Percentiles rank a stretch among this genome's conserved stretches.
Evolutionary conservation across 257 asterid genomes (phyloP).

Genomic region (Scutellaria baicalensis): DNA sequence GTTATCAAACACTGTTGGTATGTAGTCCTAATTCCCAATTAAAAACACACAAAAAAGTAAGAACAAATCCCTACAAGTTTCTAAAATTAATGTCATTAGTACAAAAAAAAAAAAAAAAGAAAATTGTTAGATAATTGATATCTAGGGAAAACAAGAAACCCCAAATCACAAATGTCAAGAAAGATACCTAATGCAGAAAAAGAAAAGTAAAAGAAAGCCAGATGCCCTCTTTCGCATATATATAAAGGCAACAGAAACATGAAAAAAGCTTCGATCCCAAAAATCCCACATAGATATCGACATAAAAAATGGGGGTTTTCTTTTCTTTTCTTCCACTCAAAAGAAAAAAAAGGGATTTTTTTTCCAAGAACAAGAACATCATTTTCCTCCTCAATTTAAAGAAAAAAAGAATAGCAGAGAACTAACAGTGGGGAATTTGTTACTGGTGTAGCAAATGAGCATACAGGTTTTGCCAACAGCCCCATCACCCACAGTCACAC

Average conservation of each 20-base stretch:
- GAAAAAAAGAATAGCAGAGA: background rate
- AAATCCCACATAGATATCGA: background rate
- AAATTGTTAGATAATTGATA: background rate
- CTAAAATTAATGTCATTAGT: background rate
- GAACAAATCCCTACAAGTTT: background rate
- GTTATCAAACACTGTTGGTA: slow-evolving; percentile 90
- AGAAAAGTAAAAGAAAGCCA: slow-evolving; percentile 17
- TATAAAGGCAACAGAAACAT: background rate
- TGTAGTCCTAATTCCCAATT: slow-evolving; percentile 59
- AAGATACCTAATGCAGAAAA: slow-evolving; percentile 25
- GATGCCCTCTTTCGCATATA: slow-evolving; percentile 14
- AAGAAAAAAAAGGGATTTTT: too few species aligned
- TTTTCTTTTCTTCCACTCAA: too few species aligned
- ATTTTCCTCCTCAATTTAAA: background rate
- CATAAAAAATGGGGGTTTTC: background rate
- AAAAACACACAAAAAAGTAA: slow-evolving; percentile 3
- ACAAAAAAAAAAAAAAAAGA: too few species aligned
- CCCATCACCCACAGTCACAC: slow-evolving; percentile 99
- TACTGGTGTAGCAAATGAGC: slow-evolving; percentile 97
- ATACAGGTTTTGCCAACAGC: slow-evolving; percentile 99
- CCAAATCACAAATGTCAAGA: slow-evolving; percentile 33
- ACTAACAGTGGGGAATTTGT: slow-evolving; percentile 93
- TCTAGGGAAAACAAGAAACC: slow-evolving; percentile 1
- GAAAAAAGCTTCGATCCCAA: slow-evolving; percentile 33
- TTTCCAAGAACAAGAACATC: too few species aligned